Conservation (phyloP, 1,284 basidiomycete genomes). For the Cryptococcus amylolentus region DNA sequence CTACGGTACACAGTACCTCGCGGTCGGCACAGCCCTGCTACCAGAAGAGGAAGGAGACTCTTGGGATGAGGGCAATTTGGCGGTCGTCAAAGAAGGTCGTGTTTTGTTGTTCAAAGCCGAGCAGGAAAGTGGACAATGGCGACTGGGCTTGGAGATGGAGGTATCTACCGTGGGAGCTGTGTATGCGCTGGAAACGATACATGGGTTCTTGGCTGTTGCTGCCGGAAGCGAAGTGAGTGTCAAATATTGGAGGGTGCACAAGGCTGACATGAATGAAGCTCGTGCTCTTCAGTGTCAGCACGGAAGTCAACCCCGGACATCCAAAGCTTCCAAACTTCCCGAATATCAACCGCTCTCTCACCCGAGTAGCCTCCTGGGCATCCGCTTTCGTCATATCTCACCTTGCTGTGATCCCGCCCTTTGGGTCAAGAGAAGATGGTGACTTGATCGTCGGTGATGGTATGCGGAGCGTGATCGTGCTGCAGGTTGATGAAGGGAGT, state of each 20-base stretch:
- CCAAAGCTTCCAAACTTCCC: no score
- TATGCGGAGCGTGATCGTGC: slow-evolving; percentile 72
- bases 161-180: slow-evolving; percentile 37
- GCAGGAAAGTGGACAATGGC: slow-evolving; percentile 15
- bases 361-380: slow-evolving; percentile 61
- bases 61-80: slow-evolving; percentile 19
- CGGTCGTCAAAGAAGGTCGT: slow-evolving; percentile 37
- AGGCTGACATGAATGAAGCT: not conserved
- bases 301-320: slow-evolving; percentile 5
- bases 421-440: slow-evolving; percentile 47
- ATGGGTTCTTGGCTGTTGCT: slow-evolving; percentile 57
- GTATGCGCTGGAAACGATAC: slow-evolving; percentile 40
- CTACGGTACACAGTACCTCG: slow-evolving; percentile 33
- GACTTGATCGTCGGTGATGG: slow-evolving; percentile 69
- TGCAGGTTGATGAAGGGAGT: slow-evolving; percentile 55
- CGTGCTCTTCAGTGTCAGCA: not conserved
- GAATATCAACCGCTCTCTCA: slow-evolving; percentile 35
- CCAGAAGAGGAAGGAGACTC: slow-evolving; percentile 27
- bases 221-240: slow-evolving; percentile 66
- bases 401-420: slow-evolving; percentile 51
- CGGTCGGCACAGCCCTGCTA: slow-evolving; percentile 43
- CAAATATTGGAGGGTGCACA: not conserved
- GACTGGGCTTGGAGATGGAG: slow-evolving; percentile 17
- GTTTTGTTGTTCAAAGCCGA: slow-evolving; percentile 21
- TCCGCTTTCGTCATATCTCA: slow-evolving; percentile 70